phyloP scores from a whole-genome alignment of 768 basidiomycete genomes.

The Fistulinella prunicolor region DNA sequence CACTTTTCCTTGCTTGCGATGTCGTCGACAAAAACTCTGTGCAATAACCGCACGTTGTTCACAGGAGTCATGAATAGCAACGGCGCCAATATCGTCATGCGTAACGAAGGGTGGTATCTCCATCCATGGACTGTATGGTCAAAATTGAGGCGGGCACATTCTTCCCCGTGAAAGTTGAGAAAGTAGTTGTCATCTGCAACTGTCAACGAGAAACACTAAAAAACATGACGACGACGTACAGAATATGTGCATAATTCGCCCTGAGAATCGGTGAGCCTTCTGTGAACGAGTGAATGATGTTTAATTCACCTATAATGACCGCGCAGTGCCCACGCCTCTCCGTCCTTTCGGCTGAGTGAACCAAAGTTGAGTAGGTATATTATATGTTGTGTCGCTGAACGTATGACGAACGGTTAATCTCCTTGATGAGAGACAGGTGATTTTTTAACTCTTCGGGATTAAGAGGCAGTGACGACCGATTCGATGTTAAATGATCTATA shows the following conservation, averaged over 20 bases:
- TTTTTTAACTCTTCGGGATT: constrained; percentile 18
- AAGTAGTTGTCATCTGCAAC: constrained; percentile 35
- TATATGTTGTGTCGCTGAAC: not conserved
- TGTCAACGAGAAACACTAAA: not conserved
- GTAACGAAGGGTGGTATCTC: constrained; percentile 29
- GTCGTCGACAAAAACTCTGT: constrained; percentile 49
- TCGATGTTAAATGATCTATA: constrained; percentile 28
- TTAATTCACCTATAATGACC: constrained; percentile 19
- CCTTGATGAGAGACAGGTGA: constrained; percentile 24
- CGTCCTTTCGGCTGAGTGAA: constrained; percentile 10
- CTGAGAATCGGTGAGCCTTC: constrained; percentile 16
- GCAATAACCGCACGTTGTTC: constrained; percentile 42
- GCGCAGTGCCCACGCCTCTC: constrained; percentile 14
- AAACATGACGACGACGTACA: constrained; percentile 14
- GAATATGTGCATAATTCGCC: constrained; percentile 31
- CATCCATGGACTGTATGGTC: constrained; percentile 32
- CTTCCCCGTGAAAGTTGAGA: constrained; percentile 43
- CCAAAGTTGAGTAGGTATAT: not conserved
- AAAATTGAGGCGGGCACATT: constrained; percentile 39
- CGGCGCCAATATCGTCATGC: constrained; percentile 39
- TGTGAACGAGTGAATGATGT: not conserved
- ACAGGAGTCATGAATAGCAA: constrained; percentile 51
- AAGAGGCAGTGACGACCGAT: constrained; percentile 24
- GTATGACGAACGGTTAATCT: constrained; percentile 20
- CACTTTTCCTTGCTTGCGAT: constrained; percentile 42